Evolutionary conservation across 257 asterid genomes (phyloP).

Genomic region (Mentha longifolia): DNA sequence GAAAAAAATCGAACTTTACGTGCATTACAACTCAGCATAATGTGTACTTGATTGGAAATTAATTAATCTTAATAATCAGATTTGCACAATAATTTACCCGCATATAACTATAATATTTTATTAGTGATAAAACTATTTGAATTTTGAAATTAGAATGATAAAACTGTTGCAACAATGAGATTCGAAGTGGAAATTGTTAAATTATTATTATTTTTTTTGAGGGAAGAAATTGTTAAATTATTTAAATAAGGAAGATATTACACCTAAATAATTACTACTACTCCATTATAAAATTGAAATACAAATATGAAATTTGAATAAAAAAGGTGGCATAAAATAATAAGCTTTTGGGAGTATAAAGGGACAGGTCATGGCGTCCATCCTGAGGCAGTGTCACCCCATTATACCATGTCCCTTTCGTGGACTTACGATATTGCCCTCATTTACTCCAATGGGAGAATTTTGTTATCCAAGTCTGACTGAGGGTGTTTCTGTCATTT

Average conservation of each 20-base stretch:
- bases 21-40: constrained; percentile 58
- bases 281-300: not conserved
- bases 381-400: constrained; percentile 57
- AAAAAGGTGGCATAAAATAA: constrained; percentile 33
- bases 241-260: no score
- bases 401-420: constrained; percentile 59
- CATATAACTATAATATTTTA: no score
- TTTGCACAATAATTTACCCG: constrained; percentile 34
- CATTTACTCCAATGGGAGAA: constrained; percentile 15
- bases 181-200: not conserved
- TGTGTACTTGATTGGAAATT: constrained; percentile 40
- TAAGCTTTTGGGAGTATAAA: constrained; percentile 61
- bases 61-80: constrained; percentile 16
- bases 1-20: constrained; percentile 48
- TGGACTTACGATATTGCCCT: constrained; percentile 42
- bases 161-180: not conserved
- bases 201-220: no score
- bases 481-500: constrained; percentile 36
- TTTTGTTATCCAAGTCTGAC: constrained; percentile 8
- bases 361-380: constrained; percentile 53
- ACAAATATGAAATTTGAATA: not conserved
- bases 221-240: no score
- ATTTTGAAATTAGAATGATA: no score
- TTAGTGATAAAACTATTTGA: no score
- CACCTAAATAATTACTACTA: no score